Evolutionary conservation across 73 alveolate species (phyloP).

Genomic region (Halteria grandinella): DNA sequence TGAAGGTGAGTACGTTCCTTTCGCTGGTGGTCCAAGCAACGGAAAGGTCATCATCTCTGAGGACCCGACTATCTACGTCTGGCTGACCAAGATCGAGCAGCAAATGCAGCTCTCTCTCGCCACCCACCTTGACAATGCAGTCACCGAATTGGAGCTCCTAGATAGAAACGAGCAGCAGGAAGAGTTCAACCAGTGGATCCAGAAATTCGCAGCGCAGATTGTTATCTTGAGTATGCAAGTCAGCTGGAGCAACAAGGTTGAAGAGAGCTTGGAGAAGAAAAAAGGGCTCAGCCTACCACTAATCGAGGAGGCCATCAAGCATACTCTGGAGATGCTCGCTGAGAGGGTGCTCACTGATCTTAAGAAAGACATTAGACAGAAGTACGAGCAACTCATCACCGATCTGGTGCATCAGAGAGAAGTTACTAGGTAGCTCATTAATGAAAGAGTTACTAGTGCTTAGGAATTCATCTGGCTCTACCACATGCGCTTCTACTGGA

Average conservation of each 20-base stretch:
- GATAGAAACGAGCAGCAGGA: conserved; percentile 72
- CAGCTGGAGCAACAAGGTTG: conserved; percentile 95
- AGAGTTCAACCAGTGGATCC: conserved; percentile 90
- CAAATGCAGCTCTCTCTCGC: conserved; percentile 96
- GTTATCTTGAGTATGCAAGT: conserved; percentile 93
- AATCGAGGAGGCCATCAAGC: conserved; percentile 88
- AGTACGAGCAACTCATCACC: conserved; percentile 97
- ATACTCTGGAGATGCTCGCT: conserved; percentile 93
- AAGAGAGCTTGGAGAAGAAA: conserved; percentile 81
- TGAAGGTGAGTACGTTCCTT: conserved; percentile 98
- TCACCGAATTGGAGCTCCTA: conserved; percentile 75
- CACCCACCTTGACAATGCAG: conserved; percentile 87
- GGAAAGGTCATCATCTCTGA: conserved; percentile 96
- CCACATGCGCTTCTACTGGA: conserved; percentile 99
- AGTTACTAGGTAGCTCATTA: conserved; percentile 91
- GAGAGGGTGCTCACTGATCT: conserved; percentile 96
- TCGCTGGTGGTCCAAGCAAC: conserved; percentile 72
- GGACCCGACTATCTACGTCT: conserved; percentile 97
- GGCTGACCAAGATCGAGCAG: conserved; percentile 98
- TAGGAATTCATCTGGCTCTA: conserved; percentile 98
- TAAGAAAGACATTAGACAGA: conserved; percentile 96
- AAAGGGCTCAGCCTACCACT: conserved; percentile 63
- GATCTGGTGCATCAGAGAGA: conserved; percentile 99
- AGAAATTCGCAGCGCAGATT: conserved; percentile 96
- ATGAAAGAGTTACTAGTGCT: conserved; percentile 72